Evolutionary conservation across 2,329 filamentous ascomycete species (phyloP), one percentile per base, ranked within the genome.

Genomic region (Talaromyces atroroseus): DNA sequence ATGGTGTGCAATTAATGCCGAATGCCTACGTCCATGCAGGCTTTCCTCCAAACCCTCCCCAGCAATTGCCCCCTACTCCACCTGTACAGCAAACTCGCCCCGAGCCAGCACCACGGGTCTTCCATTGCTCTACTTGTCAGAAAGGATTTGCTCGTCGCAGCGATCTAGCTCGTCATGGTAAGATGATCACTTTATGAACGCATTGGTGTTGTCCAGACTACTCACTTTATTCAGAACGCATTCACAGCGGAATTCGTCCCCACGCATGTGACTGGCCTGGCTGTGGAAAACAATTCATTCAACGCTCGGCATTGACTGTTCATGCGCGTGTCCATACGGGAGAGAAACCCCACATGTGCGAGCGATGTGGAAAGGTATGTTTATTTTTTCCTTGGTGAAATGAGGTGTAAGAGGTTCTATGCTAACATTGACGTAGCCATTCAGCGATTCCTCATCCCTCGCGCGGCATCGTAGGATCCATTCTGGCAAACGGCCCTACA

Each of bases 261-360:
- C 94, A 99, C 70, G 87, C 92, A 50, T 99, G 94, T 74, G 92
- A 96, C 66, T 90, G 85, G 70, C 87, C 87, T 42, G 85, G 84
- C 53, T 99, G 94, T 71, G 89, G 89, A 62, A 99, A 97, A 75
- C 89, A 92, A 68, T 99, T 99, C 71, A 99, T 99, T 64, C 94
- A 99, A 73, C 84, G 94, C 56, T 96, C 92, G 26, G 94, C 94
- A 21, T 77, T 99, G 71, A 99, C 94, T 0, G 94, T 99, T 7
- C 94, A 97, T 73, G 87, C 89, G 68, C 88, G 94, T 64, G 92
- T 96, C 20, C 94, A 99, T 73, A 97, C 94, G 1, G 94, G 94
- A 62, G 94, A 97, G 77, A 99, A 99, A 76, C 94, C 94, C 51
- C 94, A 99, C 67, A 92, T 94, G 85, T 99, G 94, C 70, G 94